phyloP scores from a whole-genome alignment of 169 alveolate species.

The Plasmodium fragile region DNA sequence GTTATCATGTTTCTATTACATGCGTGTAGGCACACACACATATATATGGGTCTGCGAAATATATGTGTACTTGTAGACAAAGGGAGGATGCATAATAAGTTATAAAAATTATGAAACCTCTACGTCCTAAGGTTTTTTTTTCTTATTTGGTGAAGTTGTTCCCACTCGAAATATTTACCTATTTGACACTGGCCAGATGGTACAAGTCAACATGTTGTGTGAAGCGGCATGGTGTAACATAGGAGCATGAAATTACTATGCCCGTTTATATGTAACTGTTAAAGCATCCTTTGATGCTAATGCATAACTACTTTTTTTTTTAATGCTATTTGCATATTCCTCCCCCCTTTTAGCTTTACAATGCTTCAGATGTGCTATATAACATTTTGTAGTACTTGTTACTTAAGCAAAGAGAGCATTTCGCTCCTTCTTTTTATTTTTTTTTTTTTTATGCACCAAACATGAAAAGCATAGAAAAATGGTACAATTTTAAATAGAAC shows the following conservation, averaged over 20 bases:
- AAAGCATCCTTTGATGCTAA: not conserved
- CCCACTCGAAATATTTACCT: not conserved
- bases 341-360: not conserved
- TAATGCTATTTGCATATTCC: not conserved
- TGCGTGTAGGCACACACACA: not conserved
- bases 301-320: not conserved
- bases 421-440: not conserved
- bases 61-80: not conserved
- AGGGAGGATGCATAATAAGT: not conserved
- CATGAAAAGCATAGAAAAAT: not conserved
- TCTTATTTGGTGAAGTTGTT: not conserved
- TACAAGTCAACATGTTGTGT: not conserved
- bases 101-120: not conserved
- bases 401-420: not conserved
- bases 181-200: not conserved
- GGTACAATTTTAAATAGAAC: not conserved
- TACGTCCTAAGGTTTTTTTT: not conserved
- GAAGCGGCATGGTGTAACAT: not conserved
- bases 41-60: not conserved
- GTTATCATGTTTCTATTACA: not conserved
- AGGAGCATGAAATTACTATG: not conserved
- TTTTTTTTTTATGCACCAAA: not conserved
- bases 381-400: not conserved
- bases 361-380: not conserved
- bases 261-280: not conserved